phyloP scores from a whole-genome alignment of 208 protist species.

The Leishmania arabica region DNA sequence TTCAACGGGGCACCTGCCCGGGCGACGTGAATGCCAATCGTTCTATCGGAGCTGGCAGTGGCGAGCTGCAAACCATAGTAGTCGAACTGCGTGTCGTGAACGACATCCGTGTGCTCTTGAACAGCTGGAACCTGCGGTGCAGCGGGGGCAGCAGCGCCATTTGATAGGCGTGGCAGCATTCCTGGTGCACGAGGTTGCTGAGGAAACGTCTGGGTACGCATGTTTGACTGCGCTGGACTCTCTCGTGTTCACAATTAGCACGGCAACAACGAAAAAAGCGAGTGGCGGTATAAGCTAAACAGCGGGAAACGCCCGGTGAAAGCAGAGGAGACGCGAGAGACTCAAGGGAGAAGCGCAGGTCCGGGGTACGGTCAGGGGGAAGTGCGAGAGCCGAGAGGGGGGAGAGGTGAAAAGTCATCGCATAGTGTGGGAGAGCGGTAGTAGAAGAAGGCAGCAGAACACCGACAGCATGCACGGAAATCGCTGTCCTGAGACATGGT shows the following conservation, averaged over 20 bases:
- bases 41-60: constrained; percentile 96
- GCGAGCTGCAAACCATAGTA: constrained; percentile 98
- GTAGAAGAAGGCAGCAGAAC: not conserved
- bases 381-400: not conserved
- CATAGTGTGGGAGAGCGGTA: not conserved
- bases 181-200: constrained; percentile 23
- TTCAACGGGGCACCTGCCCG: constrained; percentile 45
- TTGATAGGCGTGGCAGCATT: constrained; percentile 7
- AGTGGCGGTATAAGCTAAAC: not conserved
- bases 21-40: constrained; percentile 96
- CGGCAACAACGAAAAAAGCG: not conserved
- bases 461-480: not conserved
- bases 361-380: not conserved
- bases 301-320: not conserved
- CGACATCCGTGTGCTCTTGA: constrained; percentile 87
- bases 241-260: not conserved
- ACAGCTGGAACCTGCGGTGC: constrained; percentile 13
- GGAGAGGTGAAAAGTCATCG: not conserved
- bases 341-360: not conserved
- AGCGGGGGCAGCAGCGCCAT: constrained; percentile 5
- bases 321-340: no score
- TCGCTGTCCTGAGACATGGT: not conserved
- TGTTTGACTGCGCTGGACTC: not conserved
- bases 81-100: constrained; percentile 98
- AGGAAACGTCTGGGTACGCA: constrained; percentile 27